These are phyloP conservation scores for Leccinum uliginosum DNA, from an alignment of 768 basidiomycete species.

Conservation along the genomic window DNA sequence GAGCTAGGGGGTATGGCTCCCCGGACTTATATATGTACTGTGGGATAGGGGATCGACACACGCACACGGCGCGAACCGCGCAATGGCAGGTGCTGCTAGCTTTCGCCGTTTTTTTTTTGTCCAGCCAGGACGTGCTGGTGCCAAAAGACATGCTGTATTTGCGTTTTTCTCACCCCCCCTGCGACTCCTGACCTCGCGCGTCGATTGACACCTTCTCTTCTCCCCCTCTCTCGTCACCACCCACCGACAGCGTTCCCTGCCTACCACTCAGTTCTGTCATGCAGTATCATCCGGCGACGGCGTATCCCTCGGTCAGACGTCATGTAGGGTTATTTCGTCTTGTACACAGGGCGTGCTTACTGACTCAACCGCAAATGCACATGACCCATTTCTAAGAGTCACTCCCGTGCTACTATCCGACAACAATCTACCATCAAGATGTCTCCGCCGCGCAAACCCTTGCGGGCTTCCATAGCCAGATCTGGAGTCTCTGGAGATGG, in stretches of 20 bases:
- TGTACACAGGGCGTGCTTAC: background rate
- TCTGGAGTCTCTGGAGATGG: constrained; percentile 14
- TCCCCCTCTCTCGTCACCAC: constrained; percentile 11
- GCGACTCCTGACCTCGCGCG: constrained; percentile 3
- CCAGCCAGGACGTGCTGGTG: background rate
- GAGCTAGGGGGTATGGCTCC: constrained; percentile 9
- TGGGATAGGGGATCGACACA: constrained; percentile 18
- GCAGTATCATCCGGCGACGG: background rate
- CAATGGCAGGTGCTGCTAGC: constrained; percentile 14
- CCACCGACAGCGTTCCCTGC: background rate
- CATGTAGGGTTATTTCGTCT: constrained; percentile 12
- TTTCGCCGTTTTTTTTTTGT: constrained; percentile 9
- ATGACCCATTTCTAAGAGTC: constrained; percentile 11
- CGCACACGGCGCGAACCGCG: too few species aligned
- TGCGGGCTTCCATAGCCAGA: constrained; percentile 15
- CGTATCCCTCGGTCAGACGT: constrained; percentile 17
- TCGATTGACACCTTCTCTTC: background rate
- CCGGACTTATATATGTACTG: constrained; percentile 6
- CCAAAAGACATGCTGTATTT: constrained; percentile 15
- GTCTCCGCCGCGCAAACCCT: constrained; percentile 17
- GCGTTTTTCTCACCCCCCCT: constrained; percentile 7
- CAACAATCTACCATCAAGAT: constrained; percentile 12
- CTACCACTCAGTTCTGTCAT: constrained; percentile 5
- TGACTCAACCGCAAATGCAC: background rate
- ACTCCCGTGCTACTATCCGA: constrained; percentile 9